Conservation (phyloP, 163 green algal species). For the Trebouxia gelatinosa region DNA sequence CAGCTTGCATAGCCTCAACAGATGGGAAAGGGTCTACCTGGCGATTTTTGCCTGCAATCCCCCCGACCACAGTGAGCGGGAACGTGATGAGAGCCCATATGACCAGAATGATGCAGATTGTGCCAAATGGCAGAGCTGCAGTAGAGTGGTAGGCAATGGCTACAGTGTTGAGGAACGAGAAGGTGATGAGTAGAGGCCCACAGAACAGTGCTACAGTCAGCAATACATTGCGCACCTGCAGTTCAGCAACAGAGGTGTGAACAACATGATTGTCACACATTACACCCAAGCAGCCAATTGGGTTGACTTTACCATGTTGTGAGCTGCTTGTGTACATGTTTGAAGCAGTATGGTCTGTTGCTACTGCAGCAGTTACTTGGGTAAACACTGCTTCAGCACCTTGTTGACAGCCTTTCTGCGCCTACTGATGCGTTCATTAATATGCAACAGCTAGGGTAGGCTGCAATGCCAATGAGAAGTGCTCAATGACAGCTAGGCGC, state of each 20-base stretch:
- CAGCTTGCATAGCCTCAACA: too few relatives aligned
- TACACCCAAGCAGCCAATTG: background rate
- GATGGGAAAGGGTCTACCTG: too few relatives aligned
- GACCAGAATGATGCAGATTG: constrained; percentile 85
- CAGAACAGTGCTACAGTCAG: constrained; percentile 88
- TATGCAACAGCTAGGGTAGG: too few relatives aligned
- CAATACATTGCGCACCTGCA: constrained; percentile 89
- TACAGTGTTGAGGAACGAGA: constrained; percentile 91
- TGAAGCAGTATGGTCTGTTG: background rate
- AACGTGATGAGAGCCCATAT: constrained; percentile 97
- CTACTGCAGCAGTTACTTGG: background rate
- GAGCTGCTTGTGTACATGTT: background rate
- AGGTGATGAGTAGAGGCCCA: constrained; percentile 84
- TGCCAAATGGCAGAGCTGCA: constrained; percentile 80
- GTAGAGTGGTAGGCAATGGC: constrained; percentile 81
- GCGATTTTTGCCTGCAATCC: constrained; percentile 96
- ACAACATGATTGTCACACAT: background rate
- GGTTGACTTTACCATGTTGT: background rate
- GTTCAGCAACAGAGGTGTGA: constrained; percentile 45
- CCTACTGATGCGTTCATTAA: too few relatives aligned
- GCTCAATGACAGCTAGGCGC: background rate
- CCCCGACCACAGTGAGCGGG: constrained; percentile 90
- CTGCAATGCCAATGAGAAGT: background rate
- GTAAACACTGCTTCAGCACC: too few relatives aligned
- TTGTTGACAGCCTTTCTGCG: too few relatives aligned